These are phyloP conservation scores for Paratinospora sagittata DNA, from an alignment of 164 flowering plant genomes.

Conservation along the genomic window DNA sequence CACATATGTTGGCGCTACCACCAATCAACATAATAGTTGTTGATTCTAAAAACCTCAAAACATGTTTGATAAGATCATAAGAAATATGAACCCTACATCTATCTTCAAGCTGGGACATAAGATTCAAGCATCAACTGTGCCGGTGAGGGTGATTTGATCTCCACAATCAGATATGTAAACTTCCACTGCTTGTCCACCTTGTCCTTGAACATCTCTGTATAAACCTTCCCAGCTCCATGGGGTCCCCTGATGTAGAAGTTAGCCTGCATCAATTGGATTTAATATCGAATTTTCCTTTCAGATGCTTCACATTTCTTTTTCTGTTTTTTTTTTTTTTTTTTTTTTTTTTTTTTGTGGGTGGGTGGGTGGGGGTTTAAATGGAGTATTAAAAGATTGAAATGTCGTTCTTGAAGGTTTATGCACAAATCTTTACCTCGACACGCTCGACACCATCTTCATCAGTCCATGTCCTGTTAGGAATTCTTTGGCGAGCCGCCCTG, in stretches of 20 bases:
- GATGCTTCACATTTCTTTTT: neutral
- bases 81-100: neutral
- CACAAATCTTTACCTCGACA: constrained; percentile 52
- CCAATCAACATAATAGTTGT: no score
- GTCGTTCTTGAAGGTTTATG: no score
- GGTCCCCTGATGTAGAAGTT: constrained; percentile 83
- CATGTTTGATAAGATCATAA: neutral
- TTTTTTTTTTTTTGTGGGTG: no score
- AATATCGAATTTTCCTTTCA: neutral
- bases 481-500: constrained; percentile 88
- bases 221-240: constrained; percentile 80
- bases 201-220: constrained; percentile 82
- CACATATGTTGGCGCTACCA: no score
- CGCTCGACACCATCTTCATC: constrained; percentile 89
- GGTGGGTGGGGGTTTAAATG: no score
- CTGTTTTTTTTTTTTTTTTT: no score
- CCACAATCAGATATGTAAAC: constrained; percentile 68
- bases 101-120: constrained; percentile 56
- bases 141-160: constrained; percentile 58
- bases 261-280: constrained; percentile 35
- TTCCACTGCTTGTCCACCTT: constrained; percentile 85
- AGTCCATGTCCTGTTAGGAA: constrained; percentile 69
- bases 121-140: constrained; percentile 77
- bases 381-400: neutral
- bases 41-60: neutral